Evolutionary conservation across 805 yeast species (phyloP).

Genomic region (Clavispora vitiphila): DNA sequence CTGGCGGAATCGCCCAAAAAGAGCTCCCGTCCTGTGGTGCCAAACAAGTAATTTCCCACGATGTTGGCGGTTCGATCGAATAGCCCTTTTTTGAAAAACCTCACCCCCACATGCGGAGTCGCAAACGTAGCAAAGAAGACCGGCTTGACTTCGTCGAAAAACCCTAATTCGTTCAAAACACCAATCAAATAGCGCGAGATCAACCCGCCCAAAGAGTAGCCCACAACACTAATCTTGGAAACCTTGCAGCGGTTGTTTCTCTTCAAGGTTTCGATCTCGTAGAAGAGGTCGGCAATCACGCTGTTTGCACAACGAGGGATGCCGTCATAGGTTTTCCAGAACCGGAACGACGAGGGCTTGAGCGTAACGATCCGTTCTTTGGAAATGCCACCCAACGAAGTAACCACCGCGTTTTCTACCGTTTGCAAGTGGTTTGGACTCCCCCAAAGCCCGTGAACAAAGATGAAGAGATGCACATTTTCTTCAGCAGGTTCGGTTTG

Average conservation of each 20-base stretch:
- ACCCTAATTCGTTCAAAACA: conserved; percentile 47
- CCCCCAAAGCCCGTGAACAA: conserved; percentile 66
- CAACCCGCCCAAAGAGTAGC: conserved; percentile 88
- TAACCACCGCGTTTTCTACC: conserved; percentile 43
- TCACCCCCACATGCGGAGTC: conserved; percentile 59
- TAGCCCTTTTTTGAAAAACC: conserved; percentile 27
- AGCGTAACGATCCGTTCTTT: conserved; percentile 28
- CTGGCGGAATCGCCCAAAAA: conserved; percentile 35
- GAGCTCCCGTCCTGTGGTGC: conserved; percentile 32
- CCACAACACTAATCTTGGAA: conserved; percentile 68
- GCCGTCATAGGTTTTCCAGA: conserved; percentile 44
- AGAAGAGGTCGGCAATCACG: conserved; percentile 33
- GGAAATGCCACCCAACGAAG: conserved; percentile 20
- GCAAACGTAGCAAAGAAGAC: conserved; percentile 49
- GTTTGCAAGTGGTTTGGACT: conserved; percentile 62
- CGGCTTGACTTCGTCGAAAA: conserved; percentile 52
- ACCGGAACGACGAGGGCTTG: conserved; percentile 36
- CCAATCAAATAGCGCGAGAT: conserved; percentile 81
- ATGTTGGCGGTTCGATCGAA: conserved; percentile 31
- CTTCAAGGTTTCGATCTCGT: conserved; percentile 36
- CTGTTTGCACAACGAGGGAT: conserved; percentile 30
- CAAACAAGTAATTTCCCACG: conserved; percentile 32
- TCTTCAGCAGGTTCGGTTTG: neutral
- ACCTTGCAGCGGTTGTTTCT: conserved; percentile 34
- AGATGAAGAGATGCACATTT: conserved; percentile 33